These are phyloP conservation scores for Rasamsonia emersonii DNA, from an alignment of 2,329 filamentous ascomycete species.

Conservation along the genomic window DNA sequence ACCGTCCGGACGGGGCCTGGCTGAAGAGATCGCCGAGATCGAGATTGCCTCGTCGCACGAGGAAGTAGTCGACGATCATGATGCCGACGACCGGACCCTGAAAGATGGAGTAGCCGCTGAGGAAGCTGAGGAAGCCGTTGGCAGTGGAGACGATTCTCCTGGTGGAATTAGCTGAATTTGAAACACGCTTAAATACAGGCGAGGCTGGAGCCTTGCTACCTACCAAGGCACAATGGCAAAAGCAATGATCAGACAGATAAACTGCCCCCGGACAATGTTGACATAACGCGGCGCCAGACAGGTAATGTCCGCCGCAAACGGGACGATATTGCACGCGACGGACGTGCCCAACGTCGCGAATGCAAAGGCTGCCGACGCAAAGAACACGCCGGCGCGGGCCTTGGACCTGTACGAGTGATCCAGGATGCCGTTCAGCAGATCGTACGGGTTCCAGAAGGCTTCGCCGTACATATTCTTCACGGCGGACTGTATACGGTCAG, in stretches of 20 bases:
- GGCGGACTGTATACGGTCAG: conserved; percentile 19
- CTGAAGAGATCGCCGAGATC: conserved; percentile 24
- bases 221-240: conserved; percentile 26
- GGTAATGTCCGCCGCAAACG: conserved; percentile 27
- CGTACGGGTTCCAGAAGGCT: conserved; percentile 32
- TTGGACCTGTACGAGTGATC: conserved; percentile 26
- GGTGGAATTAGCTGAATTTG: no score
- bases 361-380: conserved; percentile 17
- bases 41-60: conserved; percentile 25
- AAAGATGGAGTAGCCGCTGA: conserved; percentile 17
- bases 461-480: conserved; percentile 26
- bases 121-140: conserved; percentile 16
- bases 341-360: conserved; percentile 16
- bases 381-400: conserved; percentile 25
- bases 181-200: no score
- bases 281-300: conserved; percentile 23
- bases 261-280: conserved; percentile 24
- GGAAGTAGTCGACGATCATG: conserved; percentile 29
- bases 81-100: conserved; percentile 14
- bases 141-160: conserved; percentile 16
- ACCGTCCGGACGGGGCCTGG: conserved; percentile 17
- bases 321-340: conserved; percentile 22
- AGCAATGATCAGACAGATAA: conserved; percentile 23
- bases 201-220: no score
- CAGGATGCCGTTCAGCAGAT: conserved; percentile 28